These are phyloP conservation scores for Vigna unguiculata DNA, from an alignment of 306 rosid genomes.

Conservation along the genomic window DNA sequence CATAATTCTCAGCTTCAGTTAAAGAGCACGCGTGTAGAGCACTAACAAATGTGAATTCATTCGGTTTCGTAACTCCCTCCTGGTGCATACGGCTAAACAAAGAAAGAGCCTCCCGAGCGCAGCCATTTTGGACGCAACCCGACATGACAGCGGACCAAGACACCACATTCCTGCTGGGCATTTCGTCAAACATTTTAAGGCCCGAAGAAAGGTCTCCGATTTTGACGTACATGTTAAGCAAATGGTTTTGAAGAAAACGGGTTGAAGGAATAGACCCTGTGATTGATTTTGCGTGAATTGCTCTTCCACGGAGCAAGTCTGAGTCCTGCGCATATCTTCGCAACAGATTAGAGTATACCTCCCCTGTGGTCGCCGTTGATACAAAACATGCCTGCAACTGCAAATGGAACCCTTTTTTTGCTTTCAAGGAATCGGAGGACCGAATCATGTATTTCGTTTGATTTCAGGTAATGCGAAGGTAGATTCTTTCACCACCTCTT, in stretches of 20 bases:
- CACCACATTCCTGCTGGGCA: constrained; percentile 71
- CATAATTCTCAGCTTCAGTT: constrained; percentile 35
- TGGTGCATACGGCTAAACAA: constrained; percentile 66
- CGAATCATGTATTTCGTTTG: constrained; percentile 27
- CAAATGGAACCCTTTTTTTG: constrained; percentile 36
- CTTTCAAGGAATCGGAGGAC: background rate
- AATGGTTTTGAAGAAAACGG: constrained; percentile 66
- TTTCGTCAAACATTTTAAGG: constrained; percentile 77
- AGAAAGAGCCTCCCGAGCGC: constrained; percentile 54
- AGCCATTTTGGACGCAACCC: constrained; percentile 60
- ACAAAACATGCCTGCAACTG: constrained; percentile 28
- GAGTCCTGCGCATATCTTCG: constrained; percentile 49
- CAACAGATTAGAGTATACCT: constrained; percentile 54
- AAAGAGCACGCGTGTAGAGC: constrained; percentile 80
- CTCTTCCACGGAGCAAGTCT: constrained; percentile 56
- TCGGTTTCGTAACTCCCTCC: constrained; percentile 64
- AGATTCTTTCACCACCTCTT: too few relatives aligned
- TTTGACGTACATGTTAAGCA: constrained; percentile 65
- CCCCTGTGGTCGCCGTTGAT: constrained; percentile 38
- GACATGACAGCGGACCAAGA: constrained; percentile 76
- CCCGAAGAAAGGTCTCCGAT: constrained; percentile 56
- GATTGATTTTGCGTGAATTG: constrained; percentile 64
- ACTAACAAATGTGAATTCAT: constrained; percentile 76
- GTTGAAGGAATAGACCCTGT: constrained; percentile 60
- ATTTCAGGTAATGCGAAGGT: background rate